phyloP scores from a whole-genome alignment of 345 rosid genomes.

The Lagerstroemia speciosa region DNA sequence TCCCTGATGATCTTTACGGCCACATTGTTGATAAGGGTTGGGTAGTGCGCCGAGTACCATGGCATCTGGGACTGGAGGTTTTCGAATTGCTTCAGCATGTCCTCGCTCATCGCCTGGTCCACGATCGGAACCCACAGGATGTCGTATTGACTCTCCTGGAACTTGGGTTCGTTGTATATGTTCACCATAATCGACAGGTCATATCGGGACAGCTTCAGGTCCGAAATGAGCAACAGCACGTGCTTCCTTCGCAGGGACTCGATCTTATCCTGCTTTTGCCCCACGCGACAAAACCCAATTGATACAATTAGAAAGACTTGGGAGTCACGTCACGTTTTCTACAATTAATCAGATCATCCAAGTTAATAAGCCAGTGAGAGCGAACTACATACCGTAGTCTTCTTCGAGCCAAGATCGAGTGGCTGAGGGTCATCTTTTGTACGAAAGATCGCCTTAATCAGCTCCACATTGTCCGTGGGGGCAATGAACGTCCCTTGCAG shows the following conservation, averaged over 20 bases:
- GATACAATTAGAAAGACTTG: no score
- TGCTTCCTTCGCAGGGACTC: slow-evolving; percentile 60
- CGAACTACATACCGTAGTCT: slow-evolving; percentile 28
- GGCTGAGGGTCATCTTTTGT: slow-evolving; percentile 37
- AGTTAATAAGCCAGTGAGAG: neutral
- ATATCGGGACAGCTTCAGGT: slow-evolving; percentile 43
- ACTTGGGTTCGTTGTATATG: slow-evolving; percentile 39
- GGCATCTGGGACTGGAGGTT: slow-evolving; percentile 42
- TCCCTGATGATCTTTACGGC: slow-evolving; percentile 48
- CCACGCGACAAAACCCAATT: no score
- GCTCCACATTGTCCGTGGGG: slow-evolving; percentile 33
- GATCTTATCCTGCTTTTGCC: slow-evolving; percentile 46
- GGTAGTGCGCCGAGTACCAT: slow-evolving; percentile 66
- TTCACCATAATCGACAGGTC: slow-evolving; percentile 46
- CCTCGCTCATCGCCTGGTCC: slow-evolving; percentile 37
- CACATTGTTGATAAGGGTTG: slow-evolving; percentile 36
- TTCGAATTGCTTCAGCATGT: slow-evolving; percentile 37
- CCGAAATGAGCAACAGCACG: slow-evolving; percentile 64
- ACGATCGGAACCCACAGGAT: slow-evolving; percentile 71
- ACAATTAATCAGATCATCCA: no score
- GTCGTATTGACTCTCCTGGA: slow-evolving; percentile 45
- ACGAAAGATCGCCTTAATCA: slow-evolving; percentile 33
- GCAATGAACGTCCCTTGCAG: slow-evolving; percentile 20
- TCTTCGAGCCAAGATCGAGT: slow-evolving; percentile 28
- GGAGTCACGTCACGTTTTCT: no score